phyloP scores from a whole-genome alignment of 768 basidiomycete species.

The Piloderma croceum region DNA sequence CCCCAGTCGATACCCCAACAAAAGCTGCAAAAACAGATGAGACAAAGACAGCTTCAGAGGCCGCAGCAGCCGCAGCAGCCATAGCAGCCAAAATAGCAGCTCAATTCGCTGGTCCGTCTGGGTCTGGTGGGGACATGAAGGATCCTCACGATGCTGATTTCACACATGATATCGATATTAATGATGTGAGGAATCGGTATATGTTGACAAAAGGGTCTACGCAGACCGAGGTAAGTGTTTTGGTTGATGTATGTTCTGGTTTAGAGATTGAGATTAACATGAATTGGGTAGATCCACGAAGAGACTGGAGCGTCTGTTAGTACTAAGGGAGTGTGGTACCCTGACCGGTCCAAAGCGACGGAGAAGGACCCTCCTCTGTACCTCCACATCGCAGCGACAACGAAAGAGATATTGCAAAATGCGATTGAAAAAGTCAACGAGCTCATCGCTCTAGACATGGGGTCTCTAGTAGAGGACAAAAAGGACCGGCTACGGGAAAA shows the following conservation, averaged over 20 bases:
- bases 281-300: conserved; percentile 64
- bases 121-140: conserved; percentile 32
- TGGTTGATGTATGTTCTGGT: conserved; percentile 1
- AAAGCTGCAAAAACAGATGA: conserved; percentile 46
- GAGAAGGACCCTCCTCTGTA: conserved; percentile 92
- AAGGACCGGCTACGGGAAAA: conserved; percentile 62
- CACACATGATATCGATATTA: conserved; percentile 91
- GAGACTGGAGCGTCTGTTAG: conserved; percentile 90
- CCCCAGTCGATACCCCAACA: conserved; percentile 39
- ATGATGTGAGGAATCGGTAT: conserved; percentile 92
- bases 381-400: conserved; percentile 81
- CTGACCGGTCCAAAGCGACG: conserved; percentile 84
- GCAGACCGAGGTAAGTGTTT: conserved; percentile 76
- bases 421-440: conserved; percentile 74
- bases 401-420: conserved; percentile 57
- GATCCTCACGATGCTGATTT: conserved; percentile 78
- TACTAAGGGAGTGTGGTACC: conserved; percentile 95
- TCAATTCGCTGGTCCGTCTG: conserved; percentile 52
- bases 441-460: conserved; percentile 66
- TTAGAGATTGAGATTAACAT: conserved; percentile 6
- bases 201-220: conserved; percentile 90
- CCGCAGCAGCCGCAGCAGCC: conserved; percentile 72
- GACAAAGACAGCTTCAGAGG: conserved; percentile 48
- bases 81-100: conserved; percentile 95
- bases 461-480: conserved; percentile 77